These are phyloP conservation scores for Coniochaeta sp. DNA, from an alignment of 2,329 filamentous ascomycete genomes.

Conservation along the genomic window DNA sequence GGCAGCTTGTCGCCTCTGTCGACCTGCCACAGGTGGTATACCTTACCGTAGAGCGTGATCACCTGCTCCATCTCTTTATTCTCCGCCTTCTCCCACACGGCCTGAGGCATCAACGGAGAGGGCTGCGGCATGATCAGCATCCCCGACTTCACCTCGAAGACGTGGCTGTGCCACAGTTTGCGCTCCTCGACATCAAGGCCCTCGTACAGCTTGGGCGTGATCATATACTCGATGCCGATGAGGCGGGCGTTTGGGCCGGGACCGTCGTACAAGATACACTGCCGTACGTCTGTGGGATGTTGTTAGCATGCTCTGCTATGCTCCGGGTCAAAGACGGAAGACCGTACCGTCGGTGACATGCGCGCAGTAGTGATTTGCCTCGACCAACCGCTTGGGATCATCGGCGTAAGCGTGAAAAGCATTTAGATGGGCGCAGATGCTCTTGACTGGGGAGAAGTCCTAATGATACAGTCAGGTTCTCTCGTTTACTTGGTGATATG, in stretches of 20 bases:
- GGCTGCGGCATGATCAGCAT: slow-evolving; percentile 73
- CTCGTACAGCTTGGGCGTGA: slow-evolving; percentile 61
- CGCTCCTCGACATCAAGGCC: slow-evolving; percentile 61
- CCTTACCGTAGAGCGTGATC: slow-evolving; percentile 70
- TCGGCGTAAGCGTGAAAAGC: slow-evolving; percentile 81
- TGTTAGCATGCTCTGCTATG: not conserved
- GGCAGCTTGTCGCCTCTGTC: slow-evolving; percentile 60
- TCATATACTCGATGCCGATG: slow-evolving; percentile 86
- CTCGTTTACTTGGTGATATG: not conserved
- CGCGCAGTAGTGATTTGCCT: slow-evolving; percentile 79
- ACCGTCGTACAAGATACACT: slow-evolving; percentile 80
- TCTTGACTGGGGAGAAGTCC: slow-evolving; percentile 64
- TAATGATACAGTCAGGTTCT: slow-evolving; percentile 17
- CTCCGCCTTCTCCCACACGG: slow-evolving; percentile 69
- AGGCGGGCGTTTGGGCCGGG: slow-evolving; percentile 59
- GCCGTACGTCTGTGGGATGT: slow-evolving; percentile 49
- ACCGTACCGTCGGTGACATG: slow-evolving; percentile 54
- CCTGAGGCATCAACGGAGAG: slow-evolving; percentile 39
- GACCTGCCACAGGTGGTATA: slow-evolving; percentile 81
- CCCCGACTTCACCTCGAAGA: slow-evolving; percentile 68
- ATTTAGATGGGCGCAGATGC: slow-evolving; percentile 76
- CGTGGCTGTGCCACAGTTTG: slow-evolving; percentile 71
- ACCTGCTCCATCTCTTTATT: slow-evolving; percentile 75
- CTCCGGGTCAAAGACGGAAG: too few relatives aligned
- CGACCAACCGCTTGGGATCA: slow-evolving; percentile 61